These are phyloP conservation scores for Parathielavia appendiculata DNA, from an alignment of 495 filamentous ascomycete genomes.

Conservation along the genomic window DNA sequence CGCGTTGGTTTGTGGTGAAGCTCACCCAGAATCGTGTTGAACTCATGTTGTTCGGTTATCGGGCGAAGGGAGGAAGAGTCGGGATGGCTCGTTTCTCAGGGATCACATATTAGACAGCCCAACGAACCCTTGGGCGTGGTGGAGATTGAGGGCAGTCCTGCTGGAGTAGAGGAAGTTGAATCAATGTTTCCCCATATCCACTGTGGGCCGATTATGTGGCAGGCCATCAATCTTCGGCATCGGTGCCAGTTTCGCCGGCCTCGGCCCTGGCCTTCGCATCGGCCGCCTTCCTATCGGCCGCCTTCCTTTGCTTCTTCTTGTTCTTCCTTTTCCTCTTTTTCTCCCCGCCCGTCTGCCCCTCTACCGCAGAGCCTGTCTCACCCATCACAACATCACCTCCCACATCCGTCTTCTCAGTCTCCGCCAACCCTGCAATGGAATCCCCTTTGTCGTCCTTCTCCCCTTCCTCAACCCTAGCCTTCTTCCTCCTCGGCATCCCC, in stretches of 20 bases:
- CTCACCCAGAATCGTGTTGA: no score
- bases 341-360: slow-evolving; percentile 46
- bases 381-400: slow-evolving; percentile 5
- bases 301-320: slow-evolving; percentile 27
- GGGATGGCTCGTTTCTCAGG: no score
- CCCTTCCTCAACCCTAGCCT: neutral
- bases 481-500: slow-evolving; percentile 21
- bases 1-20: no score
- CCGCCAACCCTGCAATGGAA: slow-evolving; percentile 1
- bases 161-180: no score
- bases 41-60: no score
- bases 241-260: neutral
- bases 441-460: neutral
- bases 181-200: no score
- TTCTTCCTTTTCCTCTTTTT: slow-evolving; percentile 47
- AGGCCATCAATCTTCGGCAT: no score
- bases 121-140: no score
- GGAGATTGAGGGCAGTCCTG: no score
- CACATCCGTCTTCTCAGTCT: neutral
- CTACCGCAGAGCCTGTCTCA: neutral
- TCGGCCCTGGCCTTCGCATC: slow-evolving; percentile 2
- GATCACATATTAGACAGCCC: no score
- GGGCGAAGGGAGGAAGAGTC: no score
- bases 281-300: slow-evolving; percentile 10
- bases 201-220: no score